Conservation (phyloP, 805 yeast species). For the Saturnispora quitensis region DNA sequence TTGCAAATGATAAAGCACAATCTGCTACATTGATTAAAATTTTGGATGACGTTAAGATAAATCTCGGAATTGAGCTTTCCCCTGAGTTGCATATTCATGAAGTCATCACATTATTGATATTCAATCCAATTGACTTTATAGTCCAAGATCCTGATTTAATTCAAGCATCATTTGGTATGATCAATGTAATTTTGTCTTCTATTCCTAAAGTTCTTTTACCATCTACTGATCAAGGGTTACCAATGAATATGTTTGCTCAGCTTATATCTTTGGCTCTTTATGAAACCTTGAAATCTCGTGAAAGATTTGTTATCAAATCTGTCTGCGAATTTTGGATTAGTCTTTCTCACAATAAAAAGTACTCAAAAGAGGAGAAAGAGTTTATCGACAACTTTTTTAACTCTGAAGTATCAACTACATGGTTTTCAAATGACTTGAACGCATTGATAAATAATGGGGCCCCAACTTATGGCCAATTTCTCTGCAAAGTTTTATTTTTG, state of each 20-base stretch:
- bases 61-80: slow-evolving; percentile 11
- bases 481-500: slow-evolving; percentile 31
- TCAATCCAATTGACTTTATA: slow-evolving; percentile 23
- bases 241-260: neutral
- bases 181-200: slow-evolving; percentile 16
- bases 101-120: slow-evolving; percentile 32
- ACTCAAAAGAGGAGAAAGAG: slow-evolving; percentile 1
- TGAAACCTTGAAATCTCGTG: slow-evolving; percentile 35
- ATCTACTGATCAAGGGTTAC: slow-evolving; percentile 13
- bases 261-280: slow-evolving; percentile 22
- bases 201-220: slow-evolving; percentile 30
- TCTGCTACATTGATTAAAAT: neutral
- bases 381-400: neutral
- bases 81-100: slow-evolving; percentile 17
- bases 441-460: slow-evolving; percentile 17
- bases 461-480: slow-evolving; percentile 24
- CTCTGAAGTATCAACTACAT: neutral
- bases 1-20: slow-evolving; percentile 18
- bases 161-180: slow-evolving; percentile 42
- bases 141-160: slow-evolving; percentile 52
- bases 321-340: slow-evolving; percentile 47
- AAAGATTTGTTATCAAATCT: slow-evolving; percentile 46
- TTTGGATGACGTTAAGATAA: neutral
- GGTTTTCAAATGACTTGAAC: neutral
- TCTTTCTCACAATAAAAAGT: slow-evolving; percentile 25